Base-by-base conservation (phyloP, 2,329 filamentous ascomycete species). In the Pseudonectria buxi region DNA sequence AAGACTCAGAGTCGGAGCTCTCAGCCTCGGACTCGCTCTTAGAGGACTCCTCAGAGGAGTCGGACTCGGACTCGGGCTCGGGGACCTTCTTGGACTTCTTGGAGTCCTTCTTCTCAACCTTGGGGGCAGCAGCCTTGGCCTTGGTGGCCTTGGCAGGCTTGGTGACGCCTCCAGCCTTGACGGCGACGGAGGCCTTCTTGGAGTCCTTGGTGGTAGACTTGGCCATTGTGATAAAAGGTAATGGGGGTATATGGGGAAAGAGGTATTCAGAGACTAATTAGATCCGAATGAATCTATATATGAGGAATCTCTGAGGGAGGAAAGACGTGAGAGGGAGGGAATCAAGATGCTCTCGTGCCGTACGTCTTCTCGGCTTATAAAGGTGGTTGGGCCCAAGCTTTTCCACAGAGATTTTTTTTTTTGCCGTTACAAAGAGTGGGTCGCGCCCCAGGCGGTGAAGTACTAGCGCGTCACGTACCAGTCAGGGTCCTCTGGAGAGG, bases 131-230 rank as follows among this genome's bases (percentile, higher is more conserved):
- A 41, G 71, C 67, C 72, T 84, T 83, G 42, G 71, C 64, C 65
- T 78, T 81, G 56, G 78, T 64, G 46, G 72, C 74, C 60, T 82
- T 71, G 43, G 75, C 68, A 35, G 78, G 58, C 71, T 87, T 88
- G 66, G 73, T 75, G 53, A 85, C 71, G 47, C 75, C 74, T 49
- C 71, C 78, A 51, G 71, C 72, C 71, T 85, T 86, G 63, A 80
- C 77, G 50, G 65, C 57, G 50, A 69, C 69, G 53, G 65, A 61
- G 48, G 71, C 56, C 59, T 71, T 58, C 59, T 66, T 74, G 60
- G 68, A 57, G 38, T 61, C 57, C 60, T 64, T 67, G 57, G 80
- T 72, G 68, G 83, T 83, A 36, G 70, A 65, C 66, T 83, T 83
- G 61, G 70, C 77, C 79, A 83, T 83, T 62, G 50, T 70, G 59